Base-by-base conservation (phyloP, 2,329 filamentous ascomycete species). In the Torrubiellomyces zombiae region DNA sequence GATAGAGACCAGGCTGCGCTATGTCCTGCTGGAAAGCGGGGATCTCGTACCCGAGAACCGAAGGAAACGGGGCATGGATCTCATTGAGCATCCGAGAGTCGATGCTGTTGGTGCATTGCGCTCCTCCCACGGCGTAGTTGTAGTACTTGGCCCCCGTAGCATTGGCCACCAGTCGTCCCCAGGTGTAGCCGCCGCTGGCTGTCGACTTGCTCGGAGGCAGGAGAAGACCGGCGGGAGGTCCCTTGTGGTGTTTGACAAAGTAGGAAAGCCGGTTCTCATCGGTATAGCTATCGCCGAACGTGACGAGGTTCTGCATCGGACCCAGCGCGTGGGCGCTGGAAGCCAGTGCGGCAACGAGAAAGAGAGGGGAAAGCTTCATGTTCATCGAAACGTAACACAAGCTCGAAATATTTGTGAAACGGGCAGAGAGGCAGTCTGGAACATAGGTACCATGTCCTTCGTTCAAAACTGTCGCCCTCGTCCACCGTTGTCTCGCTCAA, bases 211-310 rank as follows among this genome's bases (percentile, higher is more conserved):
- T 57, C 35, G 45, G 38, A 3, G 54, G 50, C 20, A 62, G 55
- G 12, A 56, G 40, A 9, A 44, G 38, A 7, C 75, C 77, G 1
- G 68, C 49, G 0, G 77, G 75, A 2, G 78, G 77, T 1, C 67
- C 56, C 5, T 54, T 49, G 20, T 67, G 68, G 36, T 68, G 56
- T 35, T 75, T 54, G 29, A 54, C 49, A 40, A 83, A 75, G 42
- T 79, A 82, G 7, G 42, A 40, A 7, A 79, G 44, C 7, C 78
- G 65, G 9, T 63, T 67, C 38, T 82, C 74, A 40, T 85, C 79
- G 1, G 75, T 80, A 40, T 76, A 83, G 47, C 74, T 80, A 45
- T 82, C 75, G 9, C 77, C 76, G 41, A 83, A 82, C 0, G 70
- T 61, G 19, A 81, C 63, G 18, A 81, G 44, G 24, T 67, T 73